Percentiles rank a stretch among this genome's conserved stretches.
phyloP scores from a whole-genome alignment of 148 eudicot species.

The Silene latifolia region DNA sequence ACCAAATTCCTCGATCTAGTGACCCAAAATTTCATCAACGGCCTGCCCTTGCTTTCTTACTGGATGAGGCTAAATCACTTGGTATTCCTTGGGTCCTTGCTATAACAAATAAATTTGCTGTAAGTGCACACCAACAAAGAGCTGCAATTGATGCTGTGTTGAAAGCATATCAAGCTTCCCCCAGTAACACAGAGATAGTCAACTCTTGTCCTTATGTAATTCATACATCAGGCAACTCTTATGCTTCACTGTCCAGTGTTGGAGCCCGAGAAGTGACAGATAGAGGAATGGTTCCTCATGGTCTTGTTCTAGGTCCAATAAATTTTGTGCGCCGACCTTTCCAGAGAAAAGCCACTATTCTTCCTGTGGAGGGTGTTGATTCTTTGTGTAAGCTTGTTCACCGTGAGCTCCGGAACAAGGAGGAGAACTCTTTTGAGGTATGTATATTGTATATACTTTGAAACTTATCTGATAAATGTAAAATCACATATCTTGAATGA shows the following conservation, averaged over 20 bases:
- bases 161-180: slow-evolving; percentile 87
- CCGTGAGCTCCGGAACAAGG: slow-evolving; percentile 58
- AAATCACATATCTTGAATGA: not conserved
- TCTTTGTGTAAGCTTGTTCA: slow-evolving; percentile 70
- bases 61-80: slow-evolving; percentile 90
- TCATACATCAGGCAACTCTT: slow-evolving; percentile 58
- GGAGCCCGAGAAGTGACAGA: slow-evolving; percentile 34
- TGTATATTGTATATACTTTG: not conserved
- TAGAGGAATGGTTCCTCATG: slow-evolving; percentile 44
- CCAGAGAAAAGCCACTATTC: slow-evolving; percentile 69
- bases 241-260: slow-evolving; percentile 43
- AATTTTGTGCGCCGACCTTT: slow-evolving; percentile 75
- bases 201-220: slow-evolving; percentile 86
- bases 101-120: slow-evolving; percentile 84
- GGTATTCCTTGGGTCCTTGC: slow-evolving; percentile 99
- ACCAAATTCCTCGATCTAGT: slow-evolving; percentile 64
- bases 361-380: slow-evolving; percentile 86
- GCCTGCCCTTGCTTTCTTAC: slow-evolving; percentile 70
- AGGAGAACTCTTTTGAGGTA: slow-evolving; percentile 87
- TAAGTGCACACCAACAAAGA: slow-evolving; percentile 90
- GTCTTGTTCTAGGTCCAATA: slow-evolving; percentile 50
- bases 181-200: slow-evolving; percentile 60
- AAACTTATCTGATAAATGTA: not conserved
- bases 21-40: slow-evolving; percentile 45
- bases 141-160: slow-evolving; percentile 62